These are phyloP conservation scores for Durotheca rogersii DNA, from an alignment of 495 filamentous ascomycete species.

Conservation along the genomic window DNA sequence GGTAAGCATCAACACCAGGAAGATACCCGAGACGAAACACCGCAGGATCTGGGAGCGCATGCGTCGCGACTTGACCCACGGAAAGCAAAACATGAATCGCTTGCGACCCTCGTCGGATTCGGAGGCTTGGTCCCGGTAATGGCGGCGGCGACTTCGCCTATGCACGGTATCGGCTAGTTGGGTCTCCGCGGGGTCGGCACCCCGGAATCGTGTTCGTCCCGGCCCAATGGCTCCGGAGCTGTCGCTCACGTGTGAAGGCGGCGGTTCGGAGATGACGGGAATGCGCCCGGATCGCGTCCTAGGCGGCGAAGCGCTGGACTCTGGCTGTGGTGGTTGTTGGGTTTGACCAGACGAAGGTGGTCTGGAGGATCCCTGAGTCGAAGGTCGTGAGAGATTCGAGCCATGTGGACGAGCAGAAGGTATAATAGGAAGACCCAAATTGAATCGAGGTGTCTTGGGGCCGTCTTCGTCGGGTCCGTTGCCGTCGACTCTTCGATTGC, in stretches of 20 bases:
- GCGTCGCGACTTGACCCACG: conserved; percentile 54
- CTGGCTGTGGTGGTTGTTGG: conserved; percentile 3
- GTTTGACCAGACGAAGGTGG: conserved; percentile 32
- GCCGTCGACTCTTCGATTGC: conserved; percentile 32
- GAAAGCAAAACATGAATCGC: conserved; percentile 52
- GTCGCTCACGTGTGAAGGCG: conserved; percentile 9
- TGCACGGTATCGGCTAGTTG: conserved; percentile 37
- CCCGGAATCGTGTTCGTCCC: conserved; percentile 32
- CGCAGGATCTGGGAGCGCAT: conserved; percentile 58
- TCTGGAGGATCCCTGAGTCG: conserved; percentile 37
- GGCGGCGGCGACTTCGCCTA: conserved; percentile 26
- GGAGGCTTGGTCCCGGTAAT: conserved; percentile 26
- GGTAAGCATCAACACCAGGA: conserved; percentile 55
- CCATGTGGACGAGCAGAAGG: conserved; percentile 44
- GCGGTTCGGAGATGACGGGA: conserved; percentile 20
- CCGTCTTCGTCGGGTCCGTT: conserved; percentile 32
- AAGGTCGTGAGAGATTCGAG: conserved; percentile 41
- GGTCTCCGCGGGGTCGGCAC: conserved; percentile 40
- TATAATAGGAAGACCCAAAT: conserved; percentile 38
- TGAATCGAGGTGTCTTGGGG: conserved; percentile 46
- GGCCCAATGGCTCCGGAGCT: background rate
- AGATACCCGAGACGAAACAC: conserved; percentile 56
- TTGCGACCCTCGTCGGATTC: conserved; percentile 33
- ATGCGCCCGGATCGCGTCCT: conserved; percentile 5
- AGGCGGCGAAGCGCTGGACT: background rate